Evolutionary conservation across 108 stramenopile species (phyloP), one percentile per base, ranked within the genome.

Genomic region (Epipyxis sp.): DNA sequence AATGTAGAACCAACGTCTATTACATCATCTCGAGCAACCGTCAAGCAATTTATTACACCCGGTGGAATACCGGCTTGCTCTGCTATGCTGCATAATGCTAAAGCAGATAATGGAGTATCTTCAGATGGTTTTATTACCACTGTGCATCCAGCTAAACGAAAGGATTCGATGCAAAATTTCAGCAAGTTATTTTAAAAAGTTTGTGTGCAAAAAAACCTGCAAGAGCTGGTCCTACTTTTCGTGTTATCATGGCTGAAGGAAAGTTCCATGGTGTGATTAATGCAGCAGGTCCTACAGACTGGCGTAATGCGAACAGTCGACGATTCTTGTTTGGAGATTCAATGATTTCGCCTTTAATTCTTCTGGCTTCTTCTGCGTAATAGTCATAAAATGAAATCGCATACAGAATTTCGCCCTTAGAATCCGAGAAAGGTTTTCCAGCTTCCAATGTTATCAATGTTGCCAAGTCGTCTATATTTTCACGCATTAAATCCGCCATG

Each of bases 181-280:
- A 57, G 54, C n/a, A n/a, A n/a, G n/a, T n/a, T n/a, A n/a, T n/a
- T n/a, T n/a, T n/a, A n/a, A n/a, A n/a, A n/a, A n/a, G n/a, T n/a
- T n/a, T n/a, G n/a, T n/a, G n/a, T n/a, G n/a, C n/a, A n/a, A n/a
- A n/a, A n/a, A n/a, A n/a, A n/a, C n/a, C n/a, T 10, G 34, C 61
- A 10, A 65, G 25, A 37, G 61, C 61, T 32, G 61, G 44, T 3
- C 41, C 71, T 37, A 74, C 25, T 42, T 74, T 74, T 27, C 71
- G 87, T 10, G 96, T 93, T 39, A 97, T 90, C 98, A 98, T 96
- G 25, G 96, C 95, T 39, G 86, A 57, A 0, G 98, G 98, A 81
- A 97, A 99, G 84, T 99, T 99, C 96, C 96, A 97, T 20, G 98
- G 98, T 35, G 93, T 91, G n/a, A 95, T 89, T 6, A 92, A 65